phyloP scores from a whole-genome alignment of 495 filamentous ascomycete genomes.

The Chaetomium tenue region DNA sequence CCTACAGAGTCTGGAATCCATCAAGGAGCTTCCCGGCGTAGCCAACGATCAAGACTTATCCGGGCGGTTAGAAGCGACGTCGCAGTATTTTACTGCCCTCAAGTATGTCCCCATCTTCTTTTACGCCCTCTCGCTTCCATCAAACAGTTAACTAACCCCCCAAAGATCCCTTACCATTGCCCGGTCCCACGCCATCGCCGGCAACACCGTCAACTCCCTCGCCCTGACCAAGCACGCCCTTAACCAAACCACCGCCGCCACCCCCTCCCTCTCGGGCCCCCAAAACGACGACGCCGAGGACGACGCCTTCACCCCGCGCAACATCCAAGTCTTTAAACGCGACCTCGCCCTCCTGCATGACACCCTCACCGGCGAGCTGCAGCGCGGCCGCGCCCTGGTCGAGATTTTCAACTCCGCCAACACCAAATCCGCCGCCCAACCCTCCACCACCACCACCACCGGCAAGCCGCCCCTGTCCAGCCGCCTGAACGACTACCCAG shows the following conservation, averaged over 20 bases:
- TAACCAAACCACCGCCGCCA: slow-evolving; percentile 48
- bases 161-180: slow-evolving; percentile 79
- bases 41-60: slow-evolving; percentile 79
- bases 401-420: slow-evolving; percentile 63
- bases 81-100: slow-evolving; percentile 81
- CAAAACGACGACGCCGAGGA: slow-evolving; percentile 21
- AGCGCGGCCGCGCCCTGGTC: slow-evolving; percentile 77
- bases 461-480: slow-evolving; percentile 58
- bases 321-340: slow-evolving; percentile 59
- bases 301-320: slow-evolving; percentile 35
- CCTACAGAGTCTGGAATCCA: slow-evolving; percentile 81
- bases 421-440: slow-evolving; percentile 3
- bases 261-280: slow-evolving; percentile 38
- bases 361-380: slow-evolving; percentile 64
- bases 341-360: slow-evolving; percentile 57
- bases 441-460: neutral
- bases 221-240: slow-evolving; percentile 73
- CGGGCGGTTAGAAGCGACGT: slow-evolving; percentile 71
- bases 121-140: neutral
- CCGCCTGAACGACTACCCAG: slow-evolving; percentile 69
- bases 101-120: slow-evolving; percentile 59
- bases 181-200: slow-evolving; percentile 74
- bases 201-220: slow-evolving; percentile 74
- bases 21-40: slow-evolving; percentile 85
- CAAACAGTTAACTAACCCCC: slow-evolving; percentile 17